phyloP scores from a whole-genome alignment of 345 rosid genomes.

The Eucalyptus dawsonii region DNA sequence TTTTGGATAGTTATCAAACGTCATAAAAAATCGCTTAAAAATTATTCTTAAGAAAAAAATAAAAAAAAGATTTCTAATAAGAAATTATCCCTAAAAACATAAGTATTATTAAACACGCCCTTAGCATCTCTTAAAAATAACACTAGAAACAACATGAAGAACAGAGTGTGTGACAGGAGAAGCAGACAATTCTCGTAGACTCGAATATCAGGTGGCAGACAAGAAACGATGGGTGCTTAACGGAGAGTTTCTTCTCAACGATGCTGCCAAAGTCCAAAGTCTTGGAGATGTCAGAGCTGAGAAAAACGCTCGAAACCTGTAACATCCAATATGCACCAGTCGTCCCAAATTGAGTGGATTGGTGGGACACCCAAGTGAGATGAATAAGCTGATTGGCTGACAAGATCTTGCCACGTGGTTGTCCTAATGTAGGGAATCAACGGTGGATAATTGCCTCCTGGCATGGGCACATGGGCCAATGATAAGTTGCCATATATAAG shows the following conservation, averaged over 20 bases:
- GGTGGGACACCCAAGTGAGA: neutral
- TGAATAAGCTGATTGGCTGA: neutral
- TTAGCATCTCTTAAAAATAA: neutral
- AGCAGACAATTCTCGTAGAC: neutral
- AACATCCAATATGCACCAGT: neutral
- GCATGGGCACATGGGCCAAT: neutral
- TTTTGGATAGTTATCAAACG: accelerated
- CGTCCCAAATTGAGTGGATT: neutral
- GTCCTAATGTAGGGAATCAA: neutral
- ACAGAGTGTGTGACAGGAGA: neutral
- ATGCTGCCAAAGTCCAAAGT: neutral
- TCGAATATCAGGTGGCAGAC: neutral
- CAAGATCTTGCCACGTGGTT: neutral
- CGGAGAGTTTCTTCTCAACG: neutral
- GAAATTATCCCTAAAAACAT: accelerated
- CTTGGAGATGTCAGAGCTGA: neutral
- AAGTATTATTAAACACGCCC: no score
- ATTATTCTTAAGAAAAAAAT: accelerated
- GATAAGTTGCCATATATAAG: neutral
- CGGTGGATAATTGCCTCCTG: neutral
- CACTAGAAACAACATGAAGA: neutral
- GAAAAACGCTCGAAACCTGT: neutral
- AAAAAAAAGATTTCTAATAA: accelerated
- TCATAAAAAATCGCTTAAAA: accelerated
- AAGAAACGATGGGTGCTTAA: neutral